Conservation (phyloP, 1,284 basidiomycete species). For the Fomitopsis palustris region DNA sequence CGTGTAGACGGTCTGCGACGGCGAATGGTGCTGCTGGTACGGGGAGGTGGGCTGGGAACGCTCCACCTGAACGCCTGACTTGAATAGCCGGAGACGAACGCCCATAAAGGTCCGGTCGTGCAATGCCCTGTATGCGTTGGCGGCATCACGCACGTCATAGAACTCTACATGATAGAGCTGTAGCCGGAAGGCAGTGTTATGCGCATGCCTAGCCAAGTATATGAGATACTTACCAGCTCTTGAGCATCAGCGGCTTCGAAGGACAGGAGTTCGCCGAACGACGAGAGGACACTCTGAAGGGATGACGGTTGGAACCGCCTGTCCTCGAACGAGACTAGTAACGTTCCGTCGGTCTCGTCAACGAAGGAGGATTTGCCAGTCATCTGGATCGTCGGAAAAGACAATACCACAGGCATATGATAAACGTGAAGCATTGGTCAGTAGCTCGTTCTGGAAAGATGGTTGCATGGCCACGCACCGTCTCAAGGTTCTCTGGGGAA, state of each 20-base stretch:
- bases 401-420: background rate
- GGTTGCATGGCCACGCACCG: background rate
- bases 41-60: background rate
- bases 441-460: background rate
- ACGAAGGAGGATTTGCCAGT: constrained; percentile 37
- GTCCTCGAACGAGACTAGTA: constrained; percentile 35
- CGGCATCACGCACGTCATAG: constrained; percentile 55
- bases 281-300: constrained; percentile 18
- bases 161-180: constrained; percentile 59
- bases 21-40: background rate
- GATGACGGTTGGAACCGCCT: constrained; percentile 14
- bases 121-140: constrained; percentile 38
- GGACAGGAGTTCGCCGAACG: constrained; percentile 22
- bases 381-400: constrained; percentile 26
- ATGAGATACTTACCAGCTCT: constrained; percentile 14
- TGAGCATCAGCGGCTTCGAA: constrained; percentile 16
- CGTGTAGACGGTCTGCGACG: background rate
- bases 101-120: constrained; percentile 31
- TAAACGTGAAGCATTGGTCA: background rate
- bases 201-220: background rate
- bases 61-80: constrained; percentile 13
- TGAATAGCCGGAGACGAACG: constrained; percentile 25
- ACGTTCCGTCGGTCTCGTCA: constrained; percentile 38
- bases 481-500: constrained; percentile 13
- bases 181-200: background rate